A percentile compares a stretch with the other conserved stretches of the same genome.
Conservation (phyloP, 176 grass and related monocot genomes). For the Poa annua region DNA sequence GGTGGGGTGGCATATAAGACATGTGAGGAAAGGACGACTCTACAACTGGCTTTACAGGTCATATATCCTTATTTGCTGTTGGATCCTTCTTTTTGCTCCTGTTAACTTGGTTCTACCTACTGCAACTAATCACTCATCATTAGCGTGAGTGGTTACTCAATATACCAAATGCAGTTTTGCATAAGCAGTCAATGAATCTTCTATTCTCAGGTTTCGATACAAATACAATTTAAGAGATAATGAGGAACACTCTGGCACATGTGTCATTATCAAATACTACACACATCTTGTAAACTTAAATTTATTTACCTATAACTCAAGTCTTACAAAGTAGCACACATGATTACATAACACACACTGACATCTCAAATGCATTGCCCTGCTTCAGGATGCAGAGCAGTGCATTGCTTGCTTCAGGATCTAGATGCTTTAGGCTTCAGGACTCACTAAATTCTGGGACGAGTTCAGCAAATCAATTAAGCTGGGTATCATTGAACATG, state of each 20-base stretch:
- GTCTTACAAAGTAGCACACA: too few species aligned
- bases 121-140: constrained; percentile 9
- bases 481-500: constrained; percentile 94
- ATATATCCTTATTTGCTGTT: constrained; percentile 19
- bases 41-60: constrained; percentile 85
- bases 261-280: too few species aligned
- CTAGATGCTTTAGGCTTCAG: too few species aligned
- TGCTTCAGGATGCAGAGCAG: too few species aligned
- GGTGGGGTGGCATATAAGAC: constrained; percentile 62
- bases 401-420: too few species aligned
- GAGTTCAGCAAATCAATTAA: constrained; percentile 98
- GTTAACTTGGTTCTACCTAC: constrained; percentile 17
- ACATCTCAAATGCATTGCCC: too few species aligned
- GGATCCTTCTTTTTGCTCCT: neutral
- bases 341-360: too few species aligned
- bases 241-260: too few species aligned
- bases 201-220: neutral
- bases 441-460: constrained; percentile 95
- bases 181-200: neutral
- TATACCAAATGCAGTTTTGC: neutral
- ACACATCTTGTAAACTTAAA: too few species aligned
- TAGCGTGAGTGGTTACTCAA: constrained; percentile 23
- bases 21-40: constrained; percentile 74
- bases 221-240: too few species aligned
- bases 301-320: too few species aligned